These are phyloP conservation scores for Boletus bicolor DNA, from an alignment of 768 basidiomycete genomes.

Conservation along the genomic window DNA sequence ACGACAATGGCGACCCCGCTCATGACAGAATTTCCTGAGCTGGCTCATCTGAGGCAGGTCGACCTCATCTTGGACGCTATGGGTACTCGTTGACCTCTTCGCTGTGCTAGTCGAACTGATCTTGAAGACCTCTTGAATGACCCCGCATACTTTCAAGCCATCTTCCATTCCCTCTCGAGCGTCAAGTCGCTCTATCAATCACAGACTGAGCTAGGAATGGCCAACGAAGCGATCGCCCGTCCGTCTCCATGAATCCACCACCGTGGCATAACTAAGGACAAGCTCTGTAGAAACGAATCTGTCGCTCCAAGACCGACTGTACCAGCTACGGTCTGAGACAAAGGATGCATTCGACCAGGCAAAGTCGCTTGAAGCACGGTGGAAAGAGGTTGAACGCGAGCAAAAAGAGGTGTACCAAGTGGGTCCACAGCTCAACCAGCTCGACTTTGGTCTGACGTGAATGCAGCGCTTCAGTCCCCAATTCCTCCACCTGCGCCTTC, in stretches of 20 bases:
- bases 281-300: slow-evolving; percentile 64
- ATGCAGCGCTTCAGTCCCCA: slow-evolving; percentile 79
- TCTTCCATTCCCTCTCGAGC: slow-evolving; percentile 73
- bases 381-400: slow-evolving; percentile 85
- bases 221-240: slow-evolving; percentile 88
- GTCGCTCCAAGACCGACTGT: slow-evolving; percentile 70
- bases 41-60: slow-evolving; percentile 67
- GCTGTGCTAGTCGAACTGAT: slow-evolving; percentile 67
- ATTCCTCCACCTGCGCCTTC: slow-evolving; percentile 83
- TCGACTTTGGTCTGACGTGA: slow-evolving; percentile 6
- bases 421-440: slow-evolving; percentile 11
- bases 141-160: slow-evolving; percentile 80
- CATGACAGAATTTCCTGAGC: slow-evolving; percentile 66
- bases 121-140: slow-evolving; percentile 87
- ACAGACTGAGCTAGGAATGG: slow-evolving; percentile 74
- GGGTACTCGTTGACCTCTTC: slow-evolving; percentile 8
- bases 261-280: slow-evolving; percentile 5
- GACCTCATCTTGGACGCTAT: slow-evolving; percentile 2
- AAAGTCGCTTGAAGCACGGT: slow-evolving; percentile 72
- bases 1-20: slow-evolving; percentile 39
- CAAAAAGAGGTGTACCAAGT: slow-evolving; percentile 91
- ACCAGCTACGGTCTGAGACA: slow-evolving; percentile 75
- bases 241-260: slow-evolving; percentile 30
- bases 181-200: slow-evolving; percentile 74
- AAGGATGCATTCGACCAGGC: slow-evolving; percentile 87